Evolutionary conservation across 306 rosid species (phyloP).

Genomic region (Rosa lucieae): DNA sequence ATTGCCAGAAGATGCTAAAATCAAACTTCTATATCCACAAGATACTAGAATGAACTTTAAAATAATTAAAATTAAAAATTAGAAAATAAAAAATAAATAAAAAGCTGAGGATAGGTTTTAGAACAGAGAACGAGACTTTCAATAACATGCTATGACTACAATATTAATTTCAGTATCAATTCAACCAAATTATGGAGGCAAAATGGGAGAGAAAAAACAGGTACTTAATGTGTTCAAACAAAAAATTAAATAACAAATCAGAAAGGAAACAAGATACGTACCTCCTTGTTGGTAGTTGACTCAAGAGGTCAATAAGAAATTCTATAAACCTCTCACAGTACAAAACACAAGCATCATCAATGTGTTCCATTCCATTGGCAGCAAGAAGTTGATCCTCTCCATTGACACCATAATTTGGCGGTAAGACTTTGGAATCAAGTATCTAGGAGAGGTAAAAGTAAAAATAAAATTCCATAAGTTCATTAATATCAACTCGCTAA

Average conservation of each 20-base stretch:
- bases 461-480: slow-evolving; percentile 8
- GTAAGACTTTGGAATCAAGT: slow-evolving; percentile 67
- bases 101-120: not conserved
- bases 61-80: not conserved
- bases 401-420: slow-evolving; percentile 37
- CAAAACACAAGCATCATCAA: slow-evolving; percentile 83
- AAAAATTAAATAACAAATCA: not conserved
- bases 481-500: not conserved
- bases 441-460: slow-evolving; percentile 47
- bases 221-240: not conserved
- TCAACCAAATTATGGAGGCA: not conserved
- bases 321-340: slow-evolving; percentile 99
- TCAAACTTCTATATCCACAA: too few relatives aligned
- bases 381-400: slow-evolving; percentile 42
- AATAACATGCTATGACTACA: not conserved
- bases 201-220: not conserved
- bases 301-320: slow-evolving; percentile 94
- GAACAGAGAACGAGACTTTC: not conserved
- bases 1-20: too few relatives aligned
- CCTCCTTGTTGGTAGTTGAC: slow-evolving; percentile 99
- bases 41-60: not conserved
- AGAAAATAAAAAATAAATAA: not conserved
- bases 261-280: slow-evolving; percentile 13
- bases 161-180: not conserved
- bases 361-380: slow-evolving; percentile 38